Base-by-base conservation (phyloP, 2,329 filamentous ascomycete species). In the Exophiala phaeomuriformis region DNA sequence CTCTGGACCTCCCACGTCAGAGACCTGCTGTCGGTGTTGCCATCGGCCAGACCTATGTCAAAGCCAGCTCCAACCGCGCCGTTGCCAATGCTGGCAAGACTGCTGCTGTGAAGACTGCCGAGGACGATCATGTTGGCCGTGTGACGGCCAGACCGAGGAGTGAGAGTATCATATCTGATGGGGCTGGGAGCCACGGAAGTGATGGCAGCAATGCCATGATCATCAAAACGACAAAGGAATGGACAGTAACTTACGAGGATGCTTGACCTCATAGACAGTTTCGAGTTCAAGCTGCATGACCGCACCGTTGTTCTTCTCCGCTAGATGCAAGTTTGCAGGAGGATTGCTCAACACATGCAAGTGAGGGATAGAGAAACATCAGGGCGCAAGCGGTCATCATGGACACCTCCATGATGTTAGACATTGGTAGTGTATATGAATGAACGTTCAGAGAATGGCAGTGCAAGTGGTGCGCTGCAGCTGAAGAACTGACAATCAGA, bases 131-230 rank as follows among this genome's bases (percentile, higher is more conserved):
- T 28, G 12, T 32, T 9, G 41, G 42, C 3, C 30, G 32, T 28
- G 19, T 5, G 2, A 10, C 44, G 5, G 45, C 45, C 19, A 39
- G 53, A 10, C 10, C 47, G 39, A 50, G 53, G 43, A 56, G 53
- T 30, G 49, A 52, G 9, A 56, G 53, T 29, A 52, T 50, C n/a
- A 36, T 6, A 19, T 52, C 53, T 3, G 49, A 56, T 5, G 53
- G 53, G 2, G 53, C 36, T 8, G 31, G 49, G 12, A 56, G 53
- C 32, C 49, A 56, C 7, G 53, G 49, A 39, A 56, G 53, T 29
- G 49, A 56, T 27, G 53, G 53, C 31, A 56, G 53, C 37, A 56
- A 56, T 30, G 49, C 53, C 28, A 56, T 56, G 53, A 56, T 56
- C 35, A 56, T 56, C 49, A 56, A 56, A 41, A 56, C 53, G 2